These are phyloP conservation scores for Xylariales sp. DNA, from an alignment of 2,329 filamentous ascomycete genomes.

Conservation along the genomic window DNA sequence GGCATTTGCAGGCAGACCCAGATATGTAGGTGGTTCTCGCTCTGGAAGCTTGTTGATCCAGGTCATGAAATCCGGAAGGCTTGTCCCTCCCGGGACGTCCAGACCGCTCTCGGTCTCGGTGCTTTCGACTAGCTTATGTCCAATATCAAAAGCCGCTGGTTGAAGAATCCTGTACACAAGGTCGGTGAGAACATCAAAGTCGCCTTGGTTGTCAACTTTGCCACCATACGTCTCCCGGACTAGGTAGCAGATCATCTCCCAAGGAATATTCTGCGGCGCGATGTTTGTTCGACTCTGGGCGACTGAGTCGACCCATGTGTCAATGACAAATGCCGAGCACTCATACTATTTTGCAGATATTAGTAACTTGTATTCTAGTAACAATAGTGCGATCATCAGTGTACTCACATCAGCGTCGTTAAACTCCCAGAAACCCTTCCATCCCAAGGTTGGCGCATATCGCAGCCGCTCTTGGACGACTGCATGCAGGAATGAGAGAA, in stretches of 20 bases:
- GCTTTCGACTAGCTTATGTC: conserved; percentile 80
- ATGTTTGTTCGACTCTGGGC: conserved; percentile 87
- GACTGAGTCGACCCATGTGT: conserved; percentile 84
- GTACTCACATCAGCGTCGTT: conserved; percentile 94
- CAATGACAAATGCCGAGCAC: conserved; percentile 93
- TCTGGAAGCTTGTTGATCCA: conserved; percentile 94
- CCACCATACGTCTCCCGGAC: conserved; percentile 95
- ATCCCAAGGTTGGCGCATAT: conserved; percentile 89
- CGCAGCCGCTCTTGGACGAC: conserved; percentile 92
- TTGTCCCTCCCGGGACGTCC: conserved; percentile 73
- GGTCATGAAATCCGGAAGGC: conserved; percentile 76
- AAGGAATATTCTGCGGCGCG: conserved; percentile 88
- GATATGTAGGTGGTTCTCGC: conserved; percentile 90
- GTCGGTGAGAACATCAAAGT: conserved; percentile 68
- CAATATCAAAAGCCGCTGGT: conserved; percentile 84
- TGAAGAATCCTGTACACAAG: conserved; percentile 79
- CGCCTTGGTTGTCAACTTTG: conserved; percentile 89
- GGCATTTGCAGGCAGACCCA: conserved; percentile 90
- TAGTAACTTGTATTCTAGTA: no score
- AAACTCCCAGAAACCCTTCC: conserved; percentile 99
- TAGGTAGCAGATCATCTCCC: conserved; percentile 90
- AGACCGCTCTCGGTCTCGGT: conserved; percentile 55
- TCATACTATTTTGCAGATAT: conserved; percentile 67
- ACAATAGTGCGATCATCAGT: no score
- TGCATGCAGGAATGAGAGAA: conserved; percentile 91